These are phyloP conservation scores for Carpinus viminea DNA, from an alignment of 306 rosid species.

Conservation along the genomic window DNA sequence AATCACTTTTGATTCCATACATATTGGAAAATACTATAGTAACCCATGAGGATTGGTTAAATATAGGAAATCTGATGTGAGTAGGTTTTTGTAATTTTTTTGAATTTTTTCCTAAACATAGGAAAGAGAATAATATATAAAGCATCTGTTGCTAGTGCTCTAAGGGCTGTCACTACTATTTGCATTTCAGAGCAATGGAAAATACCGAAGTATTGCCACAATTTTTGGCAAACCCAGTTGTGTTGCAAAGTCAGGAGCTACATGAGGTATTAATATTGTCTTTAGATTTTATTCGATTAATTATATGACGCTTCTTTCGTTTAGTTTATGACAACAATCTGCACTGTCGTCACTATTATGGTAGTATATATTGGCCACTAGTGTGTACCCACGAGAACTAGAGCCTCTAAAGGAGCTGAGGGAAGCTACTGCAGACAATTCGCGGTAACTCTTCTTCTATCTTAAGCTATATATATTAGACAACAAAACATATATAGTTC, in stretches of 20 bases:
- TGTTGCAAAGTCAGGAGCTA: not conserved
- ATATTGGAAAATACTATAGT: too few relatives aligned
- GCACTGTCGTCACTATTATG: not conserved
- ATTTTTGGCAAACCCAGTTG: not conserved
- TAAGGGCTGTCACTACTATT: too few relatives aligned
- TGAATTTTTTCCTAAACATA: too few relatives aligned
- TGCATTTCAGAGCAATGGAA: not conserved
- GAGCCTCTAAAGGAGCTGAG: slow-evolving; percentile 57
- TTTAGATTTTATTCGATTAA: not conserved
- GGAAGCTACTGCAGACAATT: slow-evolving; percentile 35
- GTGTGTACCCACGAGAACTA: slow-evolving; percentile 63
- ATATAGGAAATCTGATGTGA: too few relatives aligned
- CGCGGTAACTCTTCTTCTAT: slow-evolving; percentile 23
- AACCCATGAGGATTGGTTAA: too few relatives aligned
- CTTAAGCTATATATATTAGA: too few relatives aligned
- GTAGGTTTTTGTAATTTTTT: too few relatives aligned
- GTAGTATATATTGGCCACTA: slow-evolving; percentile 60
- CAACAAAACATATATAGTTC: not conserved
- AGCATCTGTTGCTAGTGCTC: too few relatives aligned
- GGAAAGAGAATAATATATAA: too few relatives aligned
- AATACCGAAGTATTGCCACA: not conserved
- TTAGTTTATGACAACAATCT: not conserved
- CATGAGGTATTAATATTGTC: not conserved
- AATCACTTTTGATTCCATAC: too few relatives aligned
- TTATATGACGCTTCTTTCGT: not conserved